Base-by-base conservation (phyloP, 2,329 filamentous ascomycete genomes). In the Graphilbum sp. region DNA sequence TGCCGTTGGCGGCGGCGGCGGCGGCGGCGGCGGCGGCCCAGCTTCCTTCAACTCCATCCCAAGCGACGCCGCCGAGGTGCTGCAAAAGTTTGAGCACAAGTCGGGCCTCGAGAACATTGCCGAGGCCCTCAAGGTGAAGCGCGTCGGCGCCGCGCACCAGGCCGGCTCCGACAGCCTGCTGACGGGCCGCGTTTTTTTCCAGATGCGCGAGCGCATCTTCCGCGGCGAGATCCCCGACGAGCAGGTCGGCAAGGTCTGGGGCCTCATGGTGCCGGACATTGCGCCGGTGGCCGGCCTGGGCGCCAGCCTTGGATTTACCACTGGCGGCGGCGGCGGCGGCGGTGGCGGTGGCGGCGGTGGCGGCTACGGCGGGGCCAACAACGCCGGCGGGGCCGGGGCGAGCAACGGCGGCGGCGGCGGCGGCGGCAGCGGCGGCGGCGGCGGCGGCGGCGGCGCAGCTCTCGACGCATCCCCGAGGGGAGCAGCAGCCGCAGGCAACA, bases 151-250 rank as follows among this genome's bases (percentile, higher is more conserved):
- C 25, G 82, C 85, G 37, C 90, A 98, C 56, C 87, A 93, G 54
- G 90, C 87, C 30, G 90, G 88, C 21, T 93, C 84, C 1, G 90
- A 98, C 57, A 88, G 86, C 17, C 72, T 95, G 49, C 72, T 98
- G 23, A 98, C 90, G 0, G 90, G 90, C 35, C 79, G 81, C 49
- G 85, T 95, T 23, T 98, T 95, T 61, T 98, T 93, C 72, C 81
- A 86, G 51, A 80, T 96, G 66, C 75, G 79, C 42, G 79, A 86
- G 53, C 77, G 83, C 52, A 83, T 96, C 46, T 96, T 93, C 60
- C 79, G 80, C 49, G 80, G 82, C 43, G 69, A 75, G 19, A 80
- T 95, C 34, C 75, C 83, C 7, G 74, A 82, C 23, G 81, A 92
- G 48, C 85, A 92, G 47, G 64, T 82, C 6, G 86, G 87, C 42